Percentiles rank a stretch among this genome's conserved stretches.
Evolutionary conservation across 2,329 filamentous ascomycete genomes (phyloP).

Genomic region (Aspergillus calidoustus): DNA sequence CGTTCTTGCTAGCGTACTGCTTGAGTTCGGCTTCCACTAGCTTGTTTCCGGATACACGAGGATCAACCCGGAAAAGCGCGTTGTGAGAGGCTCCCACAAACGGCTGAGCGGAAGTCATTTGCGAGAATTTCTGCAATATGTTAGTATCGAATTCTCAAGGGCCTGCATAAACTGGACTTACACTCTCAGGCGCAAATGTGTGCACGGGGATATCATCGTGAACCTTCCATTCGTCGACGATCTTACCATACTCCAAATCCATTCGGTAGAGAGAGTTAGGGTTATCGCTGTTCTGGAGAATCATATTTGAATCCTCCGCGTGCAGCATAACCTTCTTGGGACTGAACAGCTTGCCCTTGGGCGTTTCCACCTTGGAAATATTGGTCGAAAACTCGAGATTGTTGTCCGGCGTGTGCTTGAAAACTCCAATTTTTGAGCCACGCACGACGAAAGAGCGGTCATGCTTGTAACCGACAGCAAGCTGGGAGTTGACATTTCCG

Average conservation of each 20-base stretch:
- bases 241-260: conserved; percentile 97
- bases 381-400: conserved; percentile 95
- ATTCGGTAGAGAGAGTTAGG: conserved; percentile 94
- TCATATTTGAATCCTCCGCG: conserved; percentile 85
- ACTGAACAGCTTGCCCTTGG: conserved; percentile 82
- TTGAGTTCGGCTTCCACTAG: conserved; percentile 91
- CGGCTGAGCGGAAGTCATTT: conserved; percentile 94
- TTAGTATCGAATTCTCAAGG: conserved; percentile 31
- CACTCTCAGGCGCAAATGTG: conserved; percentile 88
- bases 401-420: conserved; percentile 93
- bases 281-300: conserved; percentile 79
- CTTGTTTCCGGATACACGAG: conserved; percentile 86
- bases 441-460: conserved; percentile 96
- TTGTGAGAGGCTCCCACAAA: conserved; percentile 94
- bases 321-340: conserved; percentile 98
- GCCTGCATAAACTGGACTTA: conserved; percentile 39
- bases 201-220: conserved; percentile 94
- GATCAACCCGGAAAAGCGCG: conserved; percentile 90
- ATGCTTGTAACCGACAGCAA: conserved; percentile 96
- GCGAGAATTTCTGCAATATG: conserved; percentile 76
- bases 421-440: conserved; percentile 97
- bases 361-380: conserved; percentile 93
- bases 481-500: conserved; percentile 86
- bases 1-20: conserved; percentile 95
- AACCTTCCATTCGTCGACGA: conserved; percentile 98